Base-by-base conservation (phyloP, 768 basidiomycete genomes). In the Xerocomellus chrysenteron region DNA sequence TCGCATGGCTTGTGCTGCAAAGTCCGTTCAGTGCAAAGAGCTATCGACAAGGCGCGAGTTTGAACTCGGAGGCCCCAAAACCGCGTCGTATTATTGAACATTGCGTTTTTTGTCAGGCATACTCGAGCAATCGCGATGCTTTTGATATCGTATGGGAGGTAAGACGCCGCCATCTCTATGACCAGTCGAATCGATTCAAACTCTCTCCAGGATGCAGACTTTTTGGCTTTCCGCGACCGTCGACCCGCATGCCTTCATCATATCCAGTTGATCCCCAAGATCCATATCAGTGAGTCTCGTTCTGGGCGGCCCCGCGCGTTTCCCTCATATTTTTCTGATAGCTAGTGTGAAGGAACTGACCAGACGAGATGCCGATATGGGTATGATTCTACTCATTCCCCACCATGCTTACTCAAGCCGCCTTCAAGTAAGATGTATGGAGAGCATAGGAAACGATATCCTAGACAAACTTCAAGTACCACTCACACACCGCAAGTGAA, bases 101-200 rank as follows among this genome's bases (percentile, higher is more conserved):
- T 1, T 70, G 69, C 33, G 12, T 58, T 24, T 84, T 84, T 65
- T 84, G 83, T 58, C 61, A 74, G 52, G 76, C 76, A 2, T 74
- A 74, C 40, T 51, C 61, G 32, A 68, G 70, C 53, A 75, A 74
- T 19, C 65, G 66, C 5, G 24, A 48, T 21, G 79, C 76, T 2
- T 85, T 83, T 58, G 65, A 78, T 19, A 66, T 85, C 26, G 59
- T 78, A 1, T 83, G 79, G 69, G 80, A 84, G 77, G 83, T 76
- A 57, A 36, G 52, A 36, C 16, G 12, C 11, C 36, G 4, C 14
- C 24, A 8, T 45, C 21, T 24, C 24, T 19, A 7, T 21, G 49
- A 21, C n/a, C 4, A 1, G 2, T 24, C 5, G 2, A 7, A 47
- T 14, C 24, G 30, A 44, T 44, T 36, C 37, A 39, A 42, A 28